Evolutionary conservation across 2,329 filamentous ascomycete species (phyloP).

Genomic region (Microdochium trichocladiopsis): DNA sequence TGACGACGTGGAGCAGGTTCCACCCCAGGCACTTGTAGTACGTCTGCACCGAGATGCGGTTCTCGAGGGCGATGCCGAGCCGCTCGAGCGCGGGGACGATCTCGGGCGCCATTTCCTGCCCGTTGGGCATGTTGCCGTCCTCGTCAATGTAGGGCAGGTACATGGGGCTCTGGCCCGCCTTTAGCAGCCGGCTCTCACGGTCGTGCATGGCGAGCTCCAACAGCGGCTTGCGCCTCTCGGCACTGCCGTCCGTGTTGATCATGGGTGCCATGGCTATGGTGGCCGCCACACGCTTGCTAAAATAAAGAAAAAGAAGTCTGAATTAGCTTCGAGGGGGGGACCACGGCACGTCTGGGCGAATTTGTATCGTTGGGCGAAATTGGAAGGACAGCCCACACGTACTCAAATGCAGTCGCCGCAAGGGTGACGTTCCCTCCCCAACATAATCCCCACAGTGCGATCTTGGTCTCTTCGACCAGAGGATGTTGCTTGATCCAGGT

Average conservation of each 20-base stretch:
- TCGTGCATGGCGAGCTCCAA: background rate
- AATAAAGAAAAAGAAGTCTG: background rate
- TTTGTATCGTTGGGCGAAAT: background rate
- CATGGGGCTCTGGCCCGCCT: background rate
- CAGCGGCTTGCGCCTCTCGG: background rate
- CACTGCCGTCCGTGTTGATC: background rate
- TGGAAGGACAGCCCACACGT: background rate
- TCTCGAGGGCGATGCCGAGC: too few species aligned
- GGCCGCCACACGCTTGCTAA: background rate
- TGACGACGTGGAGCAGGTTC: too few species aligned
- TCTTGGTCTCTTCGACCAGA: conserved; percentile 21
- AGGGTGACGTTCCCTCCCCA: conserved; percentile 17
- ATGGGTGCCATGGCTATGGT: too few species aligned
- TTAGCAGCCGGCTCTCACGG: background rate
- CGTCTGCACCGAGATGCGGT: too few species aligned
- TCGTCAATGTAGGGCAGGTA: too few species aligned
- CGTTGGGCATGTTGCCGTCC: too few species aligned
- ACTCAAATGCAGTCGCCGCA: too few species aligned
- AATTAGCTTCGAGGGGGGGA: background rate
- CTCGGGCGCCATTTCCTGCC: too few species aligned
- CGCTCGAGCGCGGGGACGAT: too few species aligned
- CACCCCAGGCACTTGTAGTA: too few species aligned
- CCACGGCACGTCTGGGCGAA: background rate
- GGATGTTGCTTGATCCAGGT: too few species aligned
- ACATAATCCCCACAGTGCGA: conserved; percentile 22